Evolutionary conservation across 73 alveolate genomes (phyloP).

Genomic region (Durusdinium trenchii): DNA sequence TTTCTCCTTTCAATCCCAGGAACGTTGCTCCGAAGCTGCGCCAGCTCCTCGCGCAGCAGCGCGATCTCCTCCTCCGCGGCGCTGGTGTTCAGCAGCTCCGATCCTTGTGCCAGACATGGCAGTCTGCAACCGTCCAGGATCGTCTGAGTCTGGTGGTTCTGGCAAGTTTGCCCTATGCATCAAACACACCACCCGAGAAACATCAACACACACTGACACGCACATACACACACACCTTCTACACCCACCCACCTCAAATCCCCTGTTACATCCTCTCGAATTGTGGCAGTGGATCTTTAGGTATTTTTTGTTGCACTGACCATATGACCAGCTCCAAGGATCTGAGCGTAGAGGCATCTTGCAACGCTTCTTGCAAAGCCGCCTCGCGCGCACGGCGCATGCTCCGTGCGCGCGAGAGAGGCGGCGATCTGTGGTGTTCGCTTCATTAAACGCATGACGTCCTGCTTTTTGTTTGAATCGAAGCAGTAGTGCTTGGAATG

Average conservation of each 20-base stretch:
- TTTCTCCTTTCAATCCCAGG: background rate
- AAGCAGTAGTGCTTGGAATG: too few relatives aligned
- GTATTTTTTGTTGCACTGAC: too few relatives aligned
- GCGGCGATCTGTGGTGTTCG: too few relatives aligned
- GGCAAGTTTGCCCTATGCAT: too few relatives aligned
- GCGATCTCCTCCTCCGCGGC: conserved; percentile 86
- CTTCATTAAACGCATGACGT: background rate
- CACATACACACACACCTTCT: background rate
- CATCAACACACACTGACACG: background rate
- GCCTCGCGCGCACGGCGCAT: conserved; percentile 2
- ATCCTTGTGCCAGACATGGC: background rate
- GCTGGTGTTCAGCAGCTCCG: conserved; percentile 82
- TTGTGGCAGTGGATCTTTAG: background rate
- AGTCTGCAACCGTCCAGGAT: too few relatives aligned
- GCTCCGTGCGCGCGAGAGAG: background rate
- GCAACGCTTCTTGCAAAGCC: conserved; percentile 68
- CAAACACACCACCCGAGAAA: too few relatives aligned
- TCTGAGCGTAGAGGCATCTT: conserved; percentile 59
- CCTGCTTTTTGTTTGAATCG: too few relatives aligned
- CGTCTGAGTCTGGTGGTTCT: too few relatives aligned
- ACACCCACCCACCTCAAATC: background rate
- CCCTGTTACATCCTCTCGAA: background rate
- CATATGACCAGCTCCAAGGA: background rate
- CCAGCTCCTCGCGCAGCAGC: conserved; percentile 66
- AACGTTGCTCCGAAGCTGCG: conserved; percentile 2